These are phyloP conservation scores for Trametes villosa DNA, from an alignment of 768 basidiomycete genomes.

Conservation along the genomic window DNA sequence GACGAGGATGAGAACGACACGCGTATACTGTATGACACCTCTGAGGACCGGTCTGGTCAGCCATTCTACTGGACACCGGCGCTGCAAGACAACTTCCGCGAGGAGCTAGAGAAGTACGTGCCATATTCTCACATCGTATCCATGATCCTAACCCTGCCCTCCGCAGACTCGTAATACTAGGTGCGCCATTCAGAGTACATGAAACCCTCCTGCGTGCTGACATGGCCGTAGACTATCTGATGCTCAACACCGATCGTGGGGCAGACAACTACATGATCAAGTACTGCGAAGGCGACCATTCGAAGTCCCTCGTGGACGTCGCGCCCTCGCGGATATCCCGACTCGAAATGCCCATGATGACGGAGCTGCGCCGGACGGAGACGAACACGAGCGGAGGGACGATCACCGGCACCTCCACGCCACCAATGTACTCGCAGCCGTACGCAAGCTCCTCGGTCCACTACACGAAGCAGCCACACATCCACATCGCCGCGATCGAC, in stretches of 20 bases:
- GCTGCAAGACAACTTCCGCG: conserved; percentile 81
- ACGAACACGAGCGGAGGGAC: conserved; percentile 38
- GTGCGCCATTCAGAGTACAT: conserved; percentile 42
- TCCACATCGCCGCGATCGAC: conserved; percentile 92
- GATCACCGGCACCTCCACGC: conserved; percentile 25
- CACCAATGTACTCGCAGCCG: conserved; percentile 25
- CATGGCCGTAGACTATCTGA: conserved; percentile 75
- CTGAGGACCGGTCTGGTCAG: conserved; percentile 57
- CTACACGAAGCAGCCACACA: conserved; percentile 72
- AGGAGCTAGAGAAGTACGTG: conserved; percentile 85
- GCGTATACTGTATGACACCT: conserved; percentile 65
- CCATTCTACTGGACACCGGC: conserved; percentile 84
- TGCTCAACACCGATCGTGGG: conserved; percentile 90
- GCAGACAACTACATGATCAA: conserved; percentile 95
- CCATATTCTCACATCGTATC: background rate
- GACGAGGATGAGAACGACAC: conserved; percentile 78
- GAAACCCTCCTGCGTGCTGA: conserved; percentile 2
- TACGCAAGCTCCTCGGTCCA: conserved; percentile 26
- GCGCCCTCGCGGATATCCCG: conserved; percentile 73
- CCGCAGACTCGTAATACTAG: conserved; percentile 80
- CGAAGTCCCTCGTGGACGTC: conserved; percentile 77
- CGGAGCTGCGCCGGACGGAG: conserved; percentile 57
- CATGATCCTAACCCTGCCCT: conserved; percentile 20
- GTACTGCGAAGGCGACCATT: conserved; percentile 81
- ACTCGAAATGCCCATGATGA: conserved; percentile 75